Evolutionary conservation across 805 yeast genomes (phyloP).

Genomic region (Candida michaelii): DNA sequence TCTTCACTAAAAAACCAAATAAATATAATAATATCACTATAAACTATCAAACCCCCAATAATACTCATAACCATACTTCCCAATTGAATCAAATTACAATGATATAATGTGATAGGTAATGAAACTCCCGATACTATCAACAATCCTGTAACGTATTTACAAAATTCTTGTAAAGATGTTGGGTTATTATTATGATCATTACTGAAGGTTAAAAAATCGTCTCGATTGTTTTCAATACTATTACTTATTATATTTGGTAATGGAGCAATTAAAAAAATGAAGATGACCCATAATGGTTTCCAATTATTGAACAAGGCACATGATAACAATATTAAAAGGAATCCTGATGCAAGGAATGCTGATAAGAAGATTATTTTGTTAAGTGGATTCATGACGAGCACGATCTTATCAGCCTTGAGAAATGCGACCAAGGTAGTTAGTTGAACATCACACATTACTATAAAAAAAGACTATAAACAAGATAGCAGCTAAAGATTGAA

Average conservation of each 20-base stretch:
- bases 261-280: conserved; percentile 44
- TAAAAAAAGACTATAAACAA: conserved; percentile 10
- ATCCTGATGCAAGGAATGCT: conserved; percentile 47
- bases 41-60: conserved; percentile 45
- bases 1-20: conserved; percentile 47
- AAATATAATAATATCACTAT: conserved; percentile 42
- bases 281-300: conserved; percentile 43
- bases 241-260: conserved; percentile 42
- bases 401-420: neutral
- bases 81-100: conserved; percentile 33
- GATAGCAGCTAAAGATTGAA: neutral
- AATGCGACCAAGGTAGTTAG: neutral
- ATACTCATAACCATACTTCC: conserved; percentile 46
- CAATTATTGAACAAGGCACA: conserved; percentile 47
- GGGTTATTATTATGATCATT: conserved; percentile 40
- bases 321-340: conserved; percentile 41
- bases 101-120: conserved; percentile 43
- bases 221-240: conserved; percentile 37
- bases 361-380: conserved; percentile 47
- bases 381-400: conserved; percentile 40
- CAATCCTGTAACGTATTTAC: conserved; percentile 40
- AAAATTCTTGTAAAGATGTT: conserved; percentile 37
- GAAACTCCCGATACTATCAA: conserved; percentile 45
- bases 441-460: conserved; percentile 7
- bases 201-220: conserved; percentile 45